Percentiles rank a stretch among this genome's conserved stretches.
phyloP scores from a whole-genome alignment of 345 rosid species.

The Acer campestre region DNA sequence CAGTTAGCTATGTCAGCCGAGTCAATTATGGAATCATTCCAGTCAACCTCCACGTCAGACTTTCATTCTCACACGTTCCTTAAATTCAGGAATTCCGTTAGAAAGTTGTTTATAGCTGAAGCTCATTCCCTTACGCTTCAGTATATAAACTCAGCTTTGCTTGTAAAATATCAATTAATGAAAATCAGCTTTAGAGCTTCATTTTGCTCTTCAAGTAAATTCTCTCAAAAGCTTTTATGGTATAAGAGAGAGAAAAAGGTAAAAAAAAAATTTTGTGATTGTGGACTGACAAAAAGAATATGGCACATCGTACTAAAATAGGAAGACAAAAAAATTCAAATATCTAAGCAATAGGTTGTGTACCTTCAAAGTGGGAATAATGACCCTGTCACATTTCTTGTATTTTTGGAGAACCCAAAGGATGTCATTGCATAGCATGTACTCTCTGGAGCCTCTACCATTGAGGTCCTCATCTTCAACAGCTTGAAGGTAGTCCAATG shows the following conservation, averaged over 20 bases:
- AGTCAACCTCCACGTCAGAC: too few relatives aligned
- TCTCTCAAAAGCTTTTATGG: too few relatives aligned
- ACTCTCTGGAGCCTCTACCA: conserved; percentile 48
- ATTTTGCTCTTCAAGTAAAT: too few relatives aligned
- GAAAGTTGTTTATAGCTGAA: too few relatives aligned
- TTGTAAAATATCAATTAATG: too few relatives aligned
- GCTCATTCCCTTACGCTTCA: too few relatives aligned
- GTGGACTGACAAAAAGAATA: neutral
- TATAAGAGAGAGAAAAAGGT: neutral
- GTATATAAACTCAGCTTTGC: too few relatives aligned
- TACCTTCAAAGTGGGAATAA: conserved; percentile 89
- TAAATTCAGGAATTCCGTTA: too few relatives aligned
- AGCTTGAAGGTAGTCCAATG: conserved; percentile 66
- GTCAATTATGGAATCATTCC: too few relatives aligned
- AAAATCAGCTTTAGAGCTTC: too few relatives aligned
- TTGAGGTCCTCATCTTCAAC: conserved; percentile 41
- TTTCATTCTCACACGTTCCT: too few relatives aligned
- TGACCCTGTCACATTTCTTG: conserved; percentile 77
- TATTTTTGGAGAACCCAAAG: conserved; percentile 81
- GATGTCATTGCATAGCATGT: conserved; percentile 54
- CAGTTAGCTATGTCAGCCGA: too few relatives aligned
- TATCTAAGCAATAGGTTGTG: conserved; percentile 1
- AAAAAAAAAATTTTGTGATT: neutral
- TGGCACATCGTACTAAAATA: neutral
- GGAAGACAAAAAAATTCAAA: neutral